phyloP scores from a whole-genome alignment of 345 rosid species.

The Conringia planisiliqua region DNA sequence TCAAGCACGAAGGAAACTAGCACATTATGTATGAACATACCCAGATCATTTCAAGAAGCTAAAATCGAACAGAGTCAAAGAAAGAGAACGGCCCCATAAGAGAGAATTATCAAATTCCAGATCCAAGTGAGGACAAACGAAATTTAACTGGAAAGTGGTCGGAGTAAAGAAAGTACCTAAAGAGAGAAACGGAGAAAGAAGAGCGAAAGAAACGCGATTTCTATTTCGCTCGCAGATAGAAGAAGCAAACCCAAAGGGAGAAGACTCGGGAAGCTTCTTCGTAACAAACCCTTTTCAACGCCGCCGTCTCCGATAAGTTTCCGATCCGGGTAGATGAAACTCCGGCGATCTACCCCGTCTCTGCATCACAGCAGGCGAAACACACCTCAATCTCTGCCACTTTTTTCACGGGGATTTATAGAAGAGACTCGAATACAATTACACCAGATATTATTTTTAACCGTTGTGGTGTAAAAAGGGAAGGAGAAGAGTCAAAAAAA shows the following conservation, averaged over 20 bases:
- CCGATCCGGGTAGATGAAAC: background rate
- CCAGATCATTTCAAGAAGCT: background rate
- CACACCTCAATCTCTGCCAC: background rate
- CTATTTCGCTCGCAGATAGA: background rate
- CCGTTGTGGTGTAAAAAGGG: constrained; percentile 19
- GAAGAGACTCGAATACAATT: background rate
- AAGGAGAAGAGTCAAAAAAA: constrained; percentile 20
- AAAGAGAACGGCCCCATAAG: constrained; percentile 5
- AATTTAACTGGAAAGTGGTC: background rate
- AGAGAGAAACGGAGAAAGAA: constrained; percentile 4
- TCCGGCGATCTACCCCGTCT: constrained; percentile 26
- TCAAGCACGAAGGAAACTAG: background rate
- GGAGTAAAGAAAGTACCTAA: constrained; percentile 10
- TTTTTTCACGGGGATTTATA: background rate
- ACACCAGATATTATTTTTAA: background rate
- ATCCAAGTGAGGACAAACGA: constrained; percentile 5
- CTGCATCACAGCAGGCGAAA: constrained; percentile 26
- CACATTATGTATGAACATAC: background rate
- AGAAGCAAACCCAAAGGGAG: background rate
- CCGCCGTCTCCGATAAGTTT: constrained; percentile 16
- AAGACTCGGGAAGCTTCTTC: constrained; percentile 8
- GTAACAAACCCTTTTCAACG: constrained; percentile 8
- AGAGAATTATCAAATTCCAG: background rate
- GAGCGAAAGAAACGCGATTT: background rate
- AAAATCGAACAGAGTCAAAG: background rate